phyloP scores from a whole-genome alignment of 23 red algal species.

The Agarophyton chilense region DNA sequence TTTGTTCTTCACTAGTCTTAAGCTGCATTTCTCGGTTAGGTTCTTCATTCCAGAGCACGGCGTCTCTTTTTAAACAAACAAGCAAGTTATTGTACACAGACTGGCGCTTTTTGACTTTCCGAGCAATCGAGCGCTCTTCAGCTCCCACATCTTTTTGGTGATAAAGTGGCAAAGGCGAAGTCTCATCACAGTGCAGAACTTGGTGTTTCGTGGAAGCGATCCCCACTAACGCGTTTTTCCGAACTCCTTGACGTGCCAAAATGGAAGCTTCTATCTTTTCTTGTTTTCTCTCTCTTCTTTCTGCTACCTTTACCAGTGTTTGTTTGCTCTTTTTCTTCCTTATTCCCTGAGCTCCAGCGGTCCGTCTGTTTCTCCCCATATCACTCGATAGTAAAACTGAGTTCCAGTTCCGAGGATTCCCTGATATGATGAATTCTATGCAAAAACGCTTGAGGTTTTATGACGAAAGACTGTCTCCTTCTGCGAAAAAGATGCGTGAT shows the following conservation, averaged over 20 bases:
- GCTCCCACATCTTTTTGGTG: background rate
- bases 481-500: too few relatives aligned
- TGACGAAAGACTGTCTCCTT: too few relatives aligned
- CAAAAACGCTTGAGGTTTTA: too few relatives aligned
- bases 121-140: background rate
- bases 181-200: background rate
- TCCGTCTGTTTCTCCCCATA: background rate
- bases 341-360: background rate
- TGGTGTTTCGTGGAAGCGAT: background rate
- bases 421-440: too few relatives aligned
- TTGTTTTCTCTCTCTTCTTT: conserved; percentile 23
- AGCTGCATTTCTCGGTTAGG: background rate
- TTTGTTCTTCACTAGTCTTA: background rate
- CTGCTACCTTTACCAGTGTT: conserved; percentile 22
- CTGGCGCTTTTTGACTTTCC: background rate
- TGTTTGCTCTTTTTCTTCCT: conserved; percentile 36
- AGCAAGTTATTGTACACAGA: conserved; percentile 1
- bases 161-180: too few relatives aligned
- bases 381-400: background rate
- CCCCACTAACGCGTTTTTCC: background rate
- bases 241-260: conserved; percentile 13
- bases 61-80: background rate
- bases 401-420: too few relatives aligned
- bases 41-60: background rate
- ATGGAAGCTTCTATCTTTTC: conserved; percentile 24